Conservation (phyloP, 108 stramenopile species). For the Stephanodiscus triporus region DNA sequence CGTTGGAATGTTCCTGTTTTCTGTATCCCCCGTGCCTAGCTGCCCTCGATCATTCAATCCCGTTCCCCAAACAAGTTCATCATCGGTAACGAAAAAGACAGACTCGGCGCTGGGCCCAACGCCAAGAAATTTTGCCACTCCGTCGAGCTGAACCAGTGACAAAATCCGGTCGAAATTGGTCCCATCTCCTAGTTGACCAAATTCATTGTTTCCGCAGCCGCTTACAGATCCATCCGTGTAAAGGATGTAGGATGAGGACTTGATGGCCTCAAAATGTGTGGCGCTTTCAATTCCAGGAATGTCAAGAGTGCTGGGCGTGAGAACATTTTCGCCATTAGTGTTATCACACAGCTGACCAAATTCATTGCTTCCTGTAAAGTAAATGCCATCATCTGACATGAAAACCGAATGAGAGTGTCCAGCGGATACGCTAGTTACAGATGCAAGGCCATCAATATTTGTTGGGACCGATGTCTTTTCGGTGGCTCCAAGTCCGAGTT, state of each 20-base stretch:
- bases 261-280: conserved; percentile 31
- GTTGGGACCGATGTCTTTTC: conserved; percentile 18
- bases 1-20: conserved; percentile 43
- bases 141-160: conserved; percentile 12
- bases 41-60: conserved; percentile 46
- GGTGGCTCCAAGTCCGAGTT: conserved; percentile 42
- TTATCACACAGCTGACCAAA: conserved; percentile 45
- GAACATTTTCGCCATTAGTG: conserved; percentile 29
- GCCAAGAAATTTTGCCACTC: conserved; percentile 26
- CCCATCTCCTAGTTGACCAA: conserved; percentile 47
- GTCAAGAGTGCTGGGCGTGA: conserved; percentile 23
- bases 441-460: conserved; percentile 16
- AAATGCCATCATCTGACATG: conserved; percentile 28
- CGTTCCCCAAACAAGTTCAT: conserved; percentile 34
- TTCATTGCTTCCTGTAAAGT: conserved; percentile 44
- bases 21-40: conserved; percentile 39
- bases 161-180: conserved; percentile 27
- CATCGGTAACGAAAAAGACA: conserved; percentile 38
- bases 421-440: conserved; percentile 20
- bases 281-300: conserved; percentile 14
- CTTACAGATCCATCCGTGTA: conserved; percentile 52
- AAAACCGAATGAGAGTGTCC: conserved; percentile 45
- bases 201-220: conserved; percentile 58
- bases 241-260: conserved; percentile 37
- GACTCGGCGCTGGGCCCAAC: conserved; percentile 40